Conservation (phyloP, 2,329 filamentous ascomycete species). For the Aaosphaeria pasadenensis region DNA sequence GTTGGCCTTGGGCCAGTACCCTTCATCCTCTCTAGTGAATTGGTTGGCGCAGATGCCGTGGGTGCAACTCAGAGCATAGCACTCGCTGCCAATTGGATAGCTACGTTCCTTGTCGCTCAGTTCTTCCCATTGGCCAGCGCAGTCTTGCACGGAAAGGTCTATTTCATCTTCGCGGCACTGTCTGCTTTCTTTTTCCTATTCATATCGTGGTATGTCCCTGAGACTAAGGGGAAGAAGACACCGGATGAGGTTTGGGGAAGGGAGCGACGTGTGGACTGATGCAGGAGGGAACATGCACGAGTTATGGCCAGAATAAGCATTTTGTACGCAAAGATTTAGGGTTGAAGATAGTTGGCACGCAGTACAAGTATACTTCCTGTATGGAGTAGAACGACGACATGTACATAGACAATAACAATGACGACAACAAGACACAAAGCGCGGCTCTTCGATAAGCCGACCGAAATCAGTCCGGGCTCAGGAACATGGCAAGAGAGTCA, state of each 20-base stretch:
- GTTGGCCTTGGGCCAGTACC: constrained; percentile 90
- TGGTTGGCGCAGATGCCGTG: constrained; percentile 86
- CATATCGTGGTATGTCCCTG: constrained; percentile 72
- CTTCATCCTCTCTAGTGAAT: constrained; percentile 88
- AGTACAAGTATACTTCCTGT: too few relatives aligned
- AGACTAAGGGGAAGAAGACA: constrained; percentile 81
- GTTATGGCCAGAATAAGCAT: background rate
- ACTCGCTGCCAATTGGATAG: constrained; percentile 81
- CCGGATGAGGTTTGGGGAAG: constrained; percentile 91
- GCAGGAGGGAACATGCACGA: background rate
- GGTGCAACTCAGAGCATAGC: constrained; percentile 89
- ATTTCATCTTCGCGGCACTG: constrained; percentile 83
- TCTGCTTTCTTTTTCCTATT: constrained; percentile 69
- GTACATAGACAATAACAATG: too few relatives aligned
- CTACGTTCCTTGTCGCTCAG: constrained; percentile 89
- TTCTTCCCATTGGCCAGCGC: constrained; percentile 89
- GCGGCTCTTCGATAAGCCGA: too few relatives aligned
- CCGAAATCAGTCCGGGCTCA: too few relatives aligned
- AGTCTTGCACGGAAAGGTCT: constrained; percentile 77
- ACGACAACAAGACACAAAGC: too few relatives aligned
- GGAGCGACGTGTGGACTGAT: constrained; percentile 37
- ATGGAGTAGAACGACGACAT: too few relatives aligned
- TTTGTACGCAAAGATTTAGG: too few relatives aligned
- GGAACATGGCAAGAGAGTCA: too few relatives aligned
- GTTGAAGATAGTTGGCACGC: too few relatives aligned